phyloP scores from a whole-genome alignment of 1,139 yeast species.

The Kazachstania sp. region DNA sequence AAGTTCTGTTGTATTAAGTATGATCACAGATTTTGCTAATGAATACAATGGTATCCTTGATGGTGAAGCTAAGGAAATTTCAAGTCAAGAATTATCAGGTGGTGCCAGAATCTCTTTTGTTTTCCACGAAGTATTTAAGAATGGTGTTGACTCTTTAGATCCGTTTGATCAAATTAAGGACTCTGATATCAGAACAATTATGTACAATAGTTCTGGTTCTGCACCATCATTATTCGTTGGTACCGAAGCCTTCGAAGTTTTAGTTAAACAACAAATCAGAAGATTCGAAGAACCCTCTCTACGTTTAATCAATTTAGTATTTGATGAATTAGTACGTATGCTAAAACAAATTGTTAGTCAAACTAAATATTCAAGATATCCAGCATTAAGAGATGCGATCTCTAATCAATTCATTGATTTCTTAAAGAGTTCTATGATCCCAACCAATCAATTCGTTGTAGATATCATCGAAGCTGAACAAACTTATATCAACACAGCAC shows the following conservation, averaged over 20 bases:
- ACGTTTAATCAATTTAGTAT: slow-evolving; percentile 82
- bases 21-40: slow-evolving; percentile 86
- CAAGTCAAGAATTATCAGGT: slow-evolving; percentile 80
- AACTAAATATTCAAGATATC: slow-evolving; percentile 81
- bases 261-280: slow-evolving; percentile 88
- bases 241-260: slow-evolving; percentile 92
- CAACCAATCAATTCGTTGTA: slow-evolving; percentile 75
- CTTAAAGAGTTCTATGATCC: slow-evolving; percentile 69
- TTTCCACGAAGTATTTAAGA: slow-evolving; percentile 90
- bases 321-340: slow-evolving; percentile 89
- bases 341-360: slow-evolving; percentile 75
- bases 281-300: slow-evolving; percentile 92
- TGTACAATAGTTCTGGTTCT: slow-evolving; percentile 94
- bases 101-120: slow-evolving; percentile 98
- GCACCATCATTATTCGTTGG: slow-evolving; percentile 98
- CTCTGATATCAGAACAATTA: slow-evolving; percentile 93
- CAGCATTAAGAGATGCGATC: slow-evolving; percentile 79
- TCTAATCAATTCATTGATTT: slow-evolving; percentile 72
- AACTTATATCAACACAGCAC: slow-evolving; percentile 93
- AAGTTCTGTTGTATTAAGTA: slow-evolving; percentile 77
- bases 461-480: slow-evolving; percentile 83
- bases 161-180: slow-evolving; percentile 97
- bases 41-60: slow-evolving; percentile 87
- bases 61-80: slow-evolving; percentile 87
- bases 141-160: slow-evolving; percentile 86